Base-by-base conservation (phyloP, 1,284 basidiomycete species). In the Sporisorium reilianum region DNA sequence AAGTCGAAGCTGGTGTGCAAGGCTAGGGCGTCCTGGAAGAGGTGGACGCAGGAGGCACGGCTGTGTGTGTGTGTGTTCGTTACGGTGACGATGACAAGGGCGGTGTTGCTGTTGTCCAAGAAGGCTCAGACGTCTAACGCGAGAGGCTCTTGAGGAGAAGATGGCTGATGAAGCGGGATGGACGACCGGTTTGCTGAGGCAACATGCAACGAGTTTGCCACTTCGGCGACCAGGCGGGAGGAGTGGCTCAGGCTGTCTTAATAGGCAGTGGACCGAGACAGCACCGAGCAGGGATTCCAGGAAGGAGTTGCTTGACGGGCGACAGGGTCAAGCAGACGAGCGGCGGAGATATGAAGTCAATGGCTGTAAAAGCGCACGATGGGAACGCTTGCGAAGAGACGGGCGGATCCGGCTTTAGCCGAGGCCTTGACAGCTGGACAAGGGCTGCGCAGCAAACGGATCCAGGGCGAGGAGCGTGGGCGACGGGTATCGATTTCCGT, bases 401-500 rank as follows among this genome's bases (percentile, higher is more conserved):
- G 18, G 28, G 44, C 11, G 4, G 54, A 48, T 38, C 53, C 67
- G 67, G 53, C 22, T 50, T 40, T 50, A 23, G 40, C 66, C 60
- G 48, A 60, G 32, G n/a, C 28, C 28, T 23, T 23, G 42, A 23
- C 8, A 36, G n/a, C 50, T 22, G 30, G 50, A n/a, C 50, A n/a
- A 22, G 8, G 14, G 41, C 34, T 14, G 34, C 25, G 49, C 38
- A 30, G 58, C 10, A 5, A 38, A 38, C 36, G 45, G 41, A 41
- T 48, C 46, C 38, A 36, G 40, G 34, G 55, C 44, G 23, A 55
- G 44, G 55, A 52, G 46, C 14, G 28, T 38, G 20, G 44, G 38
- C 12, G 30, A 36, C 55, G 66, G 55, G 20, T 59, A 69, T 69
- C 66, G 66, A 69, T 63, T 59, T 64, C 55, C 55, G 59, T 30